Percentiles rank a stretch among this genome's conserved stretches.
Evolutionary conservation across 73 alveolate genomes (phyloP).

Genomic region (Effrenium voratum): DNA sequence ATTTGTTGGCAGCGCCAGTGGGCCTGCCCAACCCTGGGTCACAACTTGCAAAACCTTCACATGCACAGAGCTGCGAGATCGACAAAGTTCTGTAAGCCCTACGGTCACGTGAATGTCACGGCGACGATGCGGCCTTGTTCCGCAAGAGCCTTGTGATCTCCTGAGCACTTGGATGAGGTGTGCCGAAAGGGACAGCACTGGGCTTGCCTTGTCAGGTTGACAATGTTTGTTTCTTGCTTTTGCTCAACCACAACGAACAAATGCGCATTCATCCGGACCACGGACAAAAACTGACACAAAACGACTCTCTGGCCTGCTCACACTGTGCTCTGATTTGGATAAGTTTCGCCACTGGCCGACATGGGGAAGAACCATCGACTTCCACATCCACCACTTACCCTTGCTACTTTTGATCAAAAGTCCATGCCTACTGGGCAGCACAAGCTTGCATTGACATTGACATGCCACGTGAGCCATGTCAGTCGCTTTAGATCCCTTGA

Average conservation of each 20-base stretch:
- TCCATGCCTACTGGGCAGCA: not conserved
- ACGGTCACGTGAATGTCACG: not conserved
- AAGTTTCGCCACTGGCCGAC: too few relatives aligned
- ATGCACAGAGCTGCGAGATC: not conserved
- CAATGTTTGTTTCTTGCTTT: too few relatives aligned
- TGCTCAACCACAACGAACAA: too few relatives aligned
- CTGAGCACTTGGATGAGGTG: not conserved
- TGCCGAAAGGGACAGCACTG: not conserved
- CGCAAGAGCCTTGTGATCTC: slow-evolving; percentile 74
- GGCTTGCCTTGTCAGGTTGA: too few relatives aligned
- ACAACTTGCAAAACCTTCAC: not conserved
- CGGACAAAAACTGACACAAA: too few relatives aligned
- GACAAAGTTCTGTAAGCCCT: not conserved
- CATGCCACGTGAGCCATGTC: too few relatives aligned
- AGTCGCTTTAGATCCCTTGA: too few relatives aligned
- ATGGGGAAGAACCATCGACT: not conserved
- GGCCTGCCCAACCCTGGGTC: not conserved
- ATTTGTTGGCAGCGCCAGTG: not conserved
- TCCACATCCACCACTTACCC: not conserved
- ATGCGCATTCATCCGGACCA: too few relatives aligned
- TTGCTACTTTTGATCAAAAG: not conserved
- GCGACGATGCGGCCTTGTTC: slow-evolving; percentile 33
- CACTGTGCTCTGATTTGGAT: too few relatives aligned
- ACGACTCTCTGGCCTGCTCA: too few relatives aligned
- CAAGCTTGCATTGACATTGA: too few relatives aligned